Percentiles rank a stretch among this genome's conserved stretches.
Evolutionary conservation across 441 rosid genomes (phyloP).

Genomic region (Corymbia citriodora): DNA sequence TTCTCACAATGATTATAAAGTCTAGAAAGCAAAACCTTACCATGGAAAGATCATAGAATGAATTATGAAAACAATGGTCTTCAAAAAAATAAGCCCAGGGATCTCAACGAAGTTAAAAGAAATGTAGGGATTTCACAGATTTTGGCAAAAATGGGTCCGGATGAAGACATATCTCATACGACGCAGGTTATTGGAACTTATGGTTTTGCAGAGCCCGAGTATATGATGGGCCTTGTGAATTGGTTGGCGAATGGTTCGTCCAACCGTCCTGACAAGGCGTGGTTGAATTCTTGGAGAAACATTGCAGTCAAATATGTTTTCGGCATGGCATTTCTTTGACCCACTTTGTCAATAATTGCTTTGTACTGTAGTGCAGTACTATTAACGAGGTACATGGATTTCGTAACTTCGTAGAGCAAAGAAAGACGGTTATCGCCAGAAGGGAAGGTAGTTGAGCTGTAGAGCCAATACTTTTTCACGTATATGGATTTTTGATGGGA

Average conservation of each 20-base stretch:
- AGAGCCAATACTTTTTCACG: neutral
- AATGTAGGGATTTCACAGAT: neutral
- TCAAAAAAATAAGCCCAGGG: neutral
- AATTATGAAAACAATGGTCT: neutral
- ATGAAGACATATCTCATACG: neutral
- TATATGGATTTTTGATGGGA: neutral
- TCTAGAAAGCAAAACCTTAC: neutral
- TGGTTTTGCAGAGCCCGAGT: neutral
- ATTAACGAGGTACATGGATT: neutral
- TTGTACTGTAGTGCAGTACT: neutral
- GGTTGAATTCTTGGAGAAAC: neutral
- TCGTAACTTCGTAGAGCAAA: neutral
- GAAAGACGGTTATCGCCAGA: neutral
- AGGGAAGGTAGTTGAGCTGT: neutral
- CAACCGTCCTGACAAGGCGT: neutral
- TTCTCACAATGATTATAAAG: neutral
- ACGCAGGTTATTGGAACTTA: neutral
- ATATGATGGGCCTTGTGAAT: neutral
- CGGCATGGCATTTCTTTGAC: neutral
- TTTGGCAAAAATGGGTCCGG: neutral
- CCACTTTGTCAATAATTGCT: neutral
- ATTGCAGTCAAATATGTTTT: neutral
- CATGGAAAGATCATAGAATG: neutral
- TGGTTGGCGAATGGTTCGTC: neutral
- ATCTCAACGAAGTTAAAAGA: neutral